These are phyloP conservation scores for Fusarium sp. DNA, from an alignment of 2,329 filamentous ascomycete genomes.

Conservation along the genomic window DNA sequence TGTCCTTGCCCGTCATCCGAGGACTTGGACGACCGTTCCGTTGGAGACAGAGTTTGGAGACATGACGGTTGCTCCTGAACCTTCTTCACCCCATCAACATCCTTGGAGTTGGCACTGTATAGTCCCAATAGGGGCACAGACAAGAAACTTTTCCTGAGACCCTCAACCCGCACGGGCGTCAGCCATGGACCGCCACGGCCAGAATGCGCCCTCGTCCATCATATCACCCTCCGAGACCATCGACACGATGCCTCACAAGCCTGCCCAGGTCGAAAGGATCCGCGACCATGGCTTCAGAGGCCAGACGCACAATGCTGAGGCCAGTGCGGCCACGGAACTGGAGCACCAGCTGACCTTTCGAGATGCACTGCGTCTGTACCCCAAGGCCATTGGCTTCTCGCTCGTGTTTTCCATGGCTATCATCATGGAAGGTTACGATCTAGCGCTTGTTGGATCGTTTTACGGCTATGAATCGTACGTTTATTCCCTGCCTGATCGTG, in stretches of 20 bases:
- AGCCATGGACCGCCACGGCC: conserved; percentile 16
- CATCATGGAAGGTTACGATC: conserved; percentile 57
- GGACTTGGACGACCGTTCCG: conserved; percentile 18
- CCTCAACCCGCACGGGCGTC: too few relatives aligned
- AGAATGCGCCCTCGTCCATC: conserved; percentile 13
- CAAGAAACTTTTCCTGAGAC: too few relatives aligned
- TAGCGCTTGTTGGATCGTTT: conserved; percentile 55
- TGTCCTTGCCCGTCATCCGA: conserved; percentile 13
- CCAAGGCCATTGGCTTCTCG: conserved; percentile 57
- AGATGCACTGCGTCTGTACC: conserved; percentile 53
- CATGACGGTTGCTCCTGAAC: conserved; percentile 13
- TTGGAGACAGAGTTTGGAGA: neutral
- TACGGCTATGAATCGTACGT: conserved; percentile 52
- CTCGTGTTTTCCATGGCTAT: conserved; percentile 56
- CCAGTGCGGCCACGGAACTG: conserved; percentile 54
- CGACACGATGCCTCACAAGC: conserved; percentile 7
- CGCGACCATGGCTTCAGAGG: neutral
- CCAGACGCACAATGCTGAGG: conserved; percentile 16
- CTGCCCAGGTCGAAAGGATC: neutral
- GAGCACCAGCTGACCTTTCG: conserved; percentile 53
- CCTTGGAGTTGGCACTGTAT: neutral
- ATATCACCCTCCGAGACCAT: conserved; percentile 15
- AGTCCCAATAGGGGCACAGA: neutral
- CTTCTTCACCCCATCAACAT: conserved; percentile 12
- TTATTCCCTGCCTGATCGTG: too few relatives aligned